Conservation (phyloP, 805 yeast genomes). For the Candida namnaoensis region DNA sequence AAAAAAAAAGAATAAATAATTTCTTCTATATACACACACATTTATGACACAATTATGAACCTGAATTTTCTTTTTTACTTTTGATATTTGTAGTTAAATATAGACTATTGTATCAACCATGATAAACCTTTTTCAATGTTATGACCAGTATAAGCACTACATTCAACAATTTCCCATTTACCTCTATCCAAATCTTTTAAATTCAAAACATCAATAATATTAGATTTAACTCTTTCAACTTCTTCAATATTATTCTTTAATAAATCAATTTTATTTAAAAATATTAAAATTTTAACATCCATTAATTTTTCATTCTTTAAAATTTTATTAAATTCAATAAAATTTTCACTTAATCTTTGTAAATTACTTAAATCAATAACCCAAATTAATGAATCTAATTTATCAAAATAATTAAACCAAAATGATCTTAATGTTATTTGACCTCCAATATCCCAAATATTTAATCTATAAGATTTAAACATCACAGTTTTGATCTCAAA, state of each 20-base stretch:
- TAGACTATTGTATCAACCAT: too few relatives aligned
- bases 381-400: constrained; percentile 71
- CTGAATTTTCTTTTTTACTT: too few relatives aligned
- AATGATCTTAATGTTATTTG: constrained; percentile 75
- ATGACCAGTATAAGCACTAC: background rate
- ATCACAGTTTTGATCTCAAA: constrained; percentile 64
- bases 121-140: background rate
- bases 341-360: constrained; percentile 57
- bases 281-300: constrained; percentile 59
- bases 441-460: constrained; percentile 90
- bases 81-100: too few relatives aligned
- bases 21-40: too few relatives aligned
- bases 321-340: constrained; percentile 52
- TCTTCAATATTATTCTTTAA: constrained; percentile 19
- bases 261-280: constrained; percentile 71
- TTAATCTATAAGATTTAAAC: constrained; percentile 29
- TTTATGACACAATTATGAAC: too few relatives aligned
- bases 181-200: background rate
- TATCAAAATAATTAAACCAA: constrained; percentile 91
- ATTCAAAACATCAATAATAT: background rate
- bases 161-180: background rate
- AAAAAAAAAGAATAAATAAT: too few relatives aligned
- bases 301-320: constrained; percentile 49
- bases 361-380: constrained; percentile 64
- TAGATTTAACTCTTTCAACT: background rate